A percentile compares a stretch with the other conserved stretches of the same genome.
Evolutionary conservation across 1,284 basidiomycete species (phyloP).

Genomic region (Phaffia rhodozyma): DNA sequence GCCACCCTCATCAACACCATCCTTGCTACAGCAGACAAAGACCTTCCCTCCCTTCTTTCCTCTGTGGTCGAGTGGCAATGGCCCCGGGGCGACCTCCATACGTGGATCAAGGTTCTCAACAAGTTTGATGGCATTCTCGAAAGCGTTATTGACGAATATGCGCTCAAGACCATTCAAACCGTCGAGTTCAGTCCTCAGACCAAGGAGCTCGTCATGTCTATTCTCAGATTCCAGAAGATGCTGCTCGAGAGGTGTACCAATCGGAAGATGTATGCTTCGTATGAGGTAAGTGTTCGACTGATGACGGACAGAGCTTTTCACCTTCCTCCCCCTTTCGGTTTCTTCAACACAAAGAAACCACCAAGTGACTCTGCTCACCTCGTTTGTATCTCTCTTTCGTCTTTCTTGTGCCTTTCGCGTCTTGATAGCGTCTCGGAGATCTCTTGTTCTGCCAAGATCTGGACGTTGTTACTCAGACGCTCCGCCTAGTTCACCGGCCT

Average conservation of each 20-base stretch:
- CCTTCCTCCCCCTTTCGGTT: no score
- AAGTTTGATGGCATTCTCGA: constrained; percentile 85
- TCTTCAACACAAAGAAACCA: constrained; percentile 5
- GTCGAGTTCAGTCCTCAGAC: constrained; percentile 64
- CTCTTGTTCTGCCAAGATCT: constrained; percentile 79
- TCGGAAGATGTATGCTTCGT: constrained; percentile 89
- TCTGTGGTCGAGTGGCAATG: constrained; percentile 75
- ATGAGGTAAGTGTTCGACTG: constrained; percentile 58
- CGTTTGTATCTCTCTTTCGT: constrained; percentile 16
- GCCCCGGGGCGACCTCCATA: constrained; percentile 92
- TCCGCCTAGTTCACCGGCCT: constrained; percentile 79
- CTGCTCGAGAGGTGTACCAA: constrained; percentile 97
- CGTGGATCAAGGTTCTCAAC: constrained; percentile 91
- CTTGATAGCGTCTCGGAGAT: constrained; percentile 66
- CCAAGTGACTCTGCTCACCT: background rate
- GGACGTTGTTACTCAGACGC: constrained; percentile 69
- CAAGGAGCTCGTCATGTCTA: constrained; percentile 64
- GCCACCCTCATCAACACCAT: constrained; percentile 59
- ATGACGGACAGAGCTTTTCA: background rate
- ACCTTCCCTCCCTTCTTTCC: constrained; percentile 51
- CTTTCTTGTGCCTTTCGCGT: constrained; percentile 10
- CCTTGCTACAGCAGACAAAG: constrained; percentile 50
- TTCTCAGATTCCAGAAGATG: constrained; percentile 77
- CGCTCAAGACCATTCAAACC: constrained; percentile 59
- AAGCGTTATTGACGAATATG: constrained; percentile 68